These are phyloP conservation scores for Escallonia herrerae DNA, from an alignment of 129 eudicot genomes.

Conservation along the genomic window DNA sequence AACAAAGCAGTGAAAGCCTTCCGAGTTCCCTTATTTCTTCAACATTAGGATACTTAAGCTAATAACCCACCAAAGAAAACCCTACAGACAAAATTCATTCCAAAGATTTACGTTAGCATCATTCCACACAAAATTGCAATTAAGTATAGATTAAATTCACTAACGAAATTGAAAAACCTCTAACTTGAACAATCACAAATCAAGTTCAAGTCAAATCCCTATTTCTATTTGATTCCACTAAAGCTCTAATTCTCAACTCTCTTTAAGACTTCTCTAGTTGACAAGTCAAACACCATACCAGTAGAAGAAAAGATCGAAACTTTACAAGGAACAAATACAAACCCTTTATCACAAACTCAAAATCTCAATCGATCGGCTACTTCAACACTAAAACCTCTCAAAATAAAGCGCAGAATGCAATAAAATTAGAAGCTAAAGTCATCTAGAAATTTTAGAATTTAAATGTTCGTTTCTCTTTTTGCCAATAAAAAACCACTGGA, in stretches of 20 bases:
- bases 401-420: not conserved
- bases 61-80: constrained; percentile 1
- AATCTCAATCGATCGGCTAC: not conserved
- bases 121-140: not conserved
- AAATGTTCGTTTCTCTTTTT: no score
- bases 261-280: no score
- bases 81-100: not conserved
- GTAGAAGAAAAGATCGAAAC: not conserved
- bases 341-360: not conserved
- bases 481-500: no score
- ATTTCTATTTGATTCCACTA: no score
- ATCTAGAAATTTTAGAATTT: no score
- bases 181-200: not conserved
- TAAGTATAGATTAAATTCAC: no score
- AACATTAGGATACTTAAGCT: constrained; percentile 30
- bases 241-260: not conserved
- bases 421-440: no score
- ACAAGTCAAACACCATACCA: not conserved
- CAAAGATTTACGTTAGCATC: not conserved
- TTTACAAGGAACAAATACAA: not conserved
- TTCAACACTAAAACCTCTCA: not conserved
- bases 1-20: constrained; percentile 3
- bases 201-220: no score
- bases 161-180: not conserved
- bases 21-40: constrained; percentile 21